phyloP scores from a whole-genome alignment of 371 early-diverging fungal genomes.

The Mucor lusitanicus region DNA sequence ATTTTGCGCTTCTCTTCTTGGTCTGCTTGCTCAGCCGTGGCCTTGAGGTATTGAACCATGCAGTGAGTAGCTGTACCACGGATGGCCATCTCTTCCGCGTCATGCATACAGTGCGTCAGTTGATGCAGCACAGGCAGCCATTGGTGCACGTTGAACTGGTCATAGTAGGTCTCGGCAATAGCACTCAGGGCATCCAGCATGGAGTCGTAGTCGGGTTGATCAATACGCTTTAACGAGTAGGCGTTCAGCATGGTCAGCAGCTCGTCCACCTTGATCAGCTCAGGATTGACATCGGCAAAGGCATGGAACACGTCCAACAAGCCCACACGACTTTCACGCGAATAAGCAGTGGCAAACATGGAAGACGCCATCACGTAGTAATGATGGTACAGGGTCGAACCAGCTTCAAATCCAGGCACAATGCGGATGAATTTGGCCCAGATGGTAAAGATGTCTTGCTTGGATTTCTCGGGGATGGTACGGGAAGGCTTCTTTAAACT shows the following conservation, averaged over 20 bases:
- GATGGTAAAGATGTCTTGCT: slow-evolving; percentile 82
- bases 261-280: slow-evolving; percentile 53
- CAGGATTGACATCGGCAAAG: slow-evolving; percentile 65
- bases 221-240: slow-evolving; percentile 73
- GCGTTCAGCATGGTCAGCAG: slow-evolving; percentile 79
- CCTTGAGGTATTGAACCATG: slow-evolving; percentile 64
- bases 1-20: slow-evolving; percentile 48
- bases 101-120: slow-evolving; percentile 76
- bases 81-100: slow-evolving; percentile 85
- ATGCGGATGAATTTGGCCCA: slow-evolving; percentile 69
- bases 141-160: slow-evolving; percentile 62
- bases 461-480: slow-evolving; percentile 77
- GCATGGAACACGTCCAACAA: slow-evolving; percentile 64
- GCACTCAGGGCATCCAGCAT: slow-evolving; percentile 77
- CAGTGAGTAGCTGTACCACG: slow-evolving; percentile 82
- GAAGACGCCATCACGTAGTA: slow-evolving; percentile 64
- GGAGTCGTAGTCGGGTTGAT: slow-evolving; percentile 86
- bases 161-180: slow-evolving; percentile 69
- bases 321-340: slow-evolving; percentile 60
- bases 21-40: slow-evolving; percentile 34
- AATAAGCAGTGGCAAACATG: slow-evolving; percentile 59
- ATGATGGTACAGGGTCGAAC: slow-evolving; percentile 44
- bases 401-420: slow-evolving; percentile 53
- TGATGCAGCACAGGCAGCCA: slow-evolving; percentile 95
- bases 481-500: slow-evolving; percentile 71